These are phyloP conservation scores for Annulohypoxylon nitens DNA, from an alignment of 495 filamentous ascomycete genomes.

Conservation along the genomic window DNA sequence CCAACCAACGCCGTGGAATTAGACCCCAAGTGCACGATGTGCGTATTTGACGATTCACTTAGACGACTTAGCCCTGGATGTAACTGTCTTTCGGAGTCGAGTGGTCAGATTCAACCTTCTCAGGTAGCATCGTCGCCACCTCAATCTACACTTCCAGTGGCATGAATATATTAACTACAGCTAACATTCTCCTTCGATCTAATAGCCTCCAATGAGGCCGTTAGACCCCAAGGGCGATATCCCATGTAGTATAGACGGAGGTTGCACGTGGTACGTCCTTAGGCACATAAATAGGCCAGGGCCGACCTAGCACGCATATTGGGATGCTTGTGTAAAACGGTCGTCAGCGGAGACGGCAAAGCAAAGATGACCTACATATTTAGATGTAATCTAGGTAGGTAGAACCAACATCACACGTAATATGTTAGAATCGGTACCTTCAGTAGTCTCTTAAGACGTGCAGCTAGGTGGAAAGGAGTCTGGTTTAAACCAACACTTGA, in stretches of 20 bases:
- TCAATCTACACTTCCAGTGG: background rate
- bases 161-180: conserved; percentile 10
- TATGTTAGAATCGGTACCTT: conserved; percentile 26
- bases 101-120: conserved; percentile 8
- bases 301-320: background rate
- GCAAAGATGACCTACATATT: conserved; percentile 17
- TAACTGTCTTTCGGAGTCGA: background rate
- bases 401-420: conserved; percentile 31
- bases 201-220: background rate
- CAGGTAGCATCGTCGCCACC: conserved; percentile 24
- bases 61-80: background rate
- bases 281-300: conserved; percentile 8
- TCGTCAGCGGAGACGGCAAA: conserved; percentile 19
- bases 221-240: conserved; percentile 24
- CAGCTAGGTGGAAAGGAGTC: conserved; percentile 19
- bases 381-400: background rate
- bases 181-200: conserved; percentile 6
- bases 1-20: conserved; percentile 1
- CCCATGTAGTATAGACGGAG: conserved; percentile 21
- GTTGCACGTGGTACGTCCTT: conserved; percentile 7
- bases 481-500: conserved; percentile 24
- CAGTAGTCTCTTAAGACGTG: conserved; percentile 29
- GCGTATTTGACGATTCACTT: background rate
- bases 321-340: background rate
- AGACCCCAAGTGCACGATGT: background rate